Evolutionary conservation across 176 grass and related monocot species (phyloP).

Genomic region (Juncus inflexus): DNA sequence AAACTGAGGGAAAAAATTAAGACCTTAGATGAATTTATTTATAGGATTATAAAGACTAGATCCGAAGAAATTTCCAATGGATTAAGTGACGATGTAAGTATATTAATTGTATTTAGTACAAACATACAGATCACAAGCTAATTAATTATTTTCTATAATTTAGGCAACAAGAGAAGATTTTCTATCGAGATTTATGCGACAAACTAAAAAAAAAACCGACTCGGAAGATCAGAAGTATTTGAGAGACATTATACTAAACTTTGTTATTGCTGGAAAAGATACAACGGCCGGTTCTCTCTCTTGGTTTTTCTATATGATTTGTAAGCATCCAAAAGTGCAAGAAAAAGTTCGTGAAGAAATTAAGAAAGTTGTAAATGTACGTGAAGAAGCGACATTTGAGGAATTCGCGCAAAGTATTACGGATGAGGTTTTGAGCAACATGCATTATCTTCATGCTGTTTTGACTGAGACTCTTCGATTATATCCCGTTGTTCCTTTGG

Average conservation of each 20-base stretch:
- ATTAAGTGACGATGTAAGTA: constrained; percentile 33
- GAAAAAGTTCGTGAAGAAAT: constrained; percentile 56
- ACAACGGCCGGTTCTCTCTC: constrained; percentile 58
- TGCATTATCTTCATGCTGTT: constrained; percentile 57
- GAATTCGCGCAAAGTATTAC: constrained; percentile 43
- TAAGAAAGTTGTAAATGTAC: background rate
- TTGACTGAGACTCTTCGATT: constrained; percentile 56
- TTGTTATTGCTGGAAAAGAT: constrained; percentile 70
- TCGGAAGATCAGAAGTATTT: constrained; percentile 48
- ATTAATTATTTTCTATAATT: background rate
- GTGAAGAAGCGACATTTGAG: constrained; percentile 1
- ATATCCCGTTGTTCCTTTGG: constrained; percentile 50
- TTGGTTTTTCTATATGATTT: constrained; percentile 77
- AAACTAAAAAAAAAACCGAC: constrained; percentile 40
- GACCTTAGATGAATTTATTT: constrained; percentile 59
- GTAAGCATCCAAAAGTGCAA: constrained; percentile 54
- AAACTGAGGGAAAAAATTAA: constrained; percentile 40
- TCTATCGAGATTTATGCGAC: constrained; percentile 65
- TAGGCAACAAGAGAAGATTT: constrained; percentile 54
- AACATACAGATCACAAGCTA: background rate
- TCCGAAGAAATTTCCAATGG: constrained; percentile 23
- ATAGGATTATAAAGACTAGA: constrained; percentile 47
- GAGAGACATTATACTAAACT: constrained; percentile 70
- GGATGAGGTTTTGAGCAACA: constrained; percentile 57
- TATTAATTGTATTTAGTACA: constrained; percentile 4